phyloP scores from a whole-genome alignment of 306 rosid genomes.

The Delonix regia region DNA sequence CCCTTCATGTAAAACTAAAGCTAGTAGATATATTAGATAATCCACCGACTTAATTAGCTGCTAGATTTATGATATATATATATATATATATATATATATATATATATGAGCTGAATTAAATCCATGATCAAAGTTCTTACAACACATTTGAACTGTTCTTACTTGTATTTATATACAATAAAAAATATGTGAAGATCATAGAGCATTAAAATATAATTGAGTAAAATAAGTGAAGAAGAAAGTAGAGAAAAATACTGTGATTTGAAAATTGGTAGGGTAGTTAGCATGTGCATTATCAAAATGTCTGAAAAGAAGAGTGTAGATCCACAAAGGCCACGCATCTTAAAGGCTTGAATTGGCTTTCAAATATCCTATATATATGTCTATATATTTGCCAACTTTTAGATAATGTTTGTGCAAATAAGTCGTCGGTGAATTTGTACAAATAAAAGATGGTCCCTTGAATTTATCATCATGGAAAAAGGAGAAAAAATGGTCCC shows the following conservation, averaged over 20 bases:
- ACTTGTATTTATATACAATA: not conserved
- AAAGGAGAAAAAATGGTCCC: not conserved
- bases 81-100: no score
- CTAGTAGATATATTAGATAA: not conserved
- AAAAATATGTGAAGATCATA: not conserved
- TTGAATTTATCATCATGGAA: not conserved
- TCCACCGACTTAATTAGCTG: slow-evolving; percentile 3
- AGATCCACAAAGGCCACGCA: slow-evolving; percentile 3
- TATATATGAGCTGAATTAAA: slow-evolving; percentile 8
- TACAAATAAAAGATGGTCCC: not conserved
- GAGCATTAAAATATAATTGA: not conserved
- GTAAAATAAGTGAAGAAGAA: not conserved
- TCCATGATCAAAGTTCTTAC: not conserved
- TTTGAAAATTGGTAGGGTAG: slow-evolving; percentile 19
- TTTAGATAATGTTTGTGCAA: not conserved
- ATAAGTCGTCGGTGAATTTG: not conserved
- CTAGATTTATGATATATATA: not conserved
- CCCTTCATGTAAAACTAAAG: not conserved
- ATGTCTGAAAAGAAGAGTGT: not conserved
- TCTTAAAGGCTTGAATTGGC: not conserved
- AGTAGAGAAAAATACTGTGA: not conserved
- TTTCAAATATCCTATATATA: not conserved
- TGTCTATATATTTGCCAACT: slow-evolving; percentile 13
- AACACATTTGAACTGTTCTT: no score
- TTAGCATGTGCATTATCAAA: slow-evolving; percentile 27